Evolutionary conservation across 257 asterid genomes (phyloP).

Genomic region (Solanum lycopersicoides): DNA sequence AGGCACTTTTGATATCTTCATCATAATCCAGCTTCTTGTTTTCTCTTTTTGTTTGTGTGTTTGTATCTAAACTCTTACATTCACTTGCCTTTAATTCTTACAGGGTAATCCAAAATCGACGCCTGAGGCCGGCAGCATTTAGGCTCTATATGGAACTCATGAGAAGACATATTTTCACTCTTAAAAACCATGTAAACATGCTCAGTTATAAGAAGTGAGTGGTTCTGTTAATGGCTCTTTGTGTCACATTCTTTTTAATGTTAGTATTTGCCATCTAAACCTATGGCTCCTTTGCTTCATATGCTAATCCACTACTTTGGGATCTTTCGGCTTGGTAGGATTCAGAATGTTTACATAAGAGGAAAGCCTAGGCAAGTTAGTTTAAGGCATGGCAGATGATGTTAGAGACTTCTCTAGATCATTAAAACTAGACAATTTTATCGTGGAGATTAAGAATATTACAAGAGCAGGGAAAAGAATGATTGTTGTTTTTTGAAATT

Average conservation of each 20-base stretch:
- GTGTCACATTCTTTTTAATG: background rate
- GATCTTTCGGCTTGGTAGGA: background rate
- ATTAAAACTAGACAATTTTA: background rate
- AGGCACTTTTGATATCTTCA: background rate
- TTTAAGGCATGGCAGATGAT: background rate
- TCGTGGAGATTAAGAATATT: background rate
- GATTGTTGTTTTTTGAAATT: background rate
- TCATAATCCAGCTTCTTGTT: background rate
- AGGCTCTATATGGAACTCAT: slow-evolving; percentile 89
- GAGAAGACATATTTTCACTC: slow-evolving; percentile 52
- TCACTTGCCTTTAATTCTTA: background rate
- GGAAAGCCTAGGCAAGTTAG: background rate
- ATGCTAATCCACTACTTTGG: background rate
- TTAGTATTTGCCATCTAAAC: background rate
- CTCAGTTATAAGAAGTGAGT: slow-evolving; percentile 74
- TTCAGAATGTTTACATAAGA: background rate
- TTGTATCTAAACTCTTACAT: background rate
- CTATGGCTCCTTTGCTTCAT: background rate
- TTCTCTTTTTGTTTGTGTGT: background rate
- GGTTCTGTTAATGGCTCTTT: background rate
- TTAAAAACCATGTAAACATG: slow-evolving; percentile 39
- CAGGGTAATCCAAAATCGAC: slow-evolving; percentile 82
- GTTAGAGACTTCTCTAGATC: background rate
- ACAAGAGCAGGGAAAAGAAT: background rate
- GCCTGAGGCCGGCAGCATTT: slow-evolving; percentile 70